A percentile compares a stretch with the other conserved stretches of the same genome.
Evolutionary conservation across 805 yeast genomes (phyloP).

Genomic region (Lachancea meyersii): DNA sequence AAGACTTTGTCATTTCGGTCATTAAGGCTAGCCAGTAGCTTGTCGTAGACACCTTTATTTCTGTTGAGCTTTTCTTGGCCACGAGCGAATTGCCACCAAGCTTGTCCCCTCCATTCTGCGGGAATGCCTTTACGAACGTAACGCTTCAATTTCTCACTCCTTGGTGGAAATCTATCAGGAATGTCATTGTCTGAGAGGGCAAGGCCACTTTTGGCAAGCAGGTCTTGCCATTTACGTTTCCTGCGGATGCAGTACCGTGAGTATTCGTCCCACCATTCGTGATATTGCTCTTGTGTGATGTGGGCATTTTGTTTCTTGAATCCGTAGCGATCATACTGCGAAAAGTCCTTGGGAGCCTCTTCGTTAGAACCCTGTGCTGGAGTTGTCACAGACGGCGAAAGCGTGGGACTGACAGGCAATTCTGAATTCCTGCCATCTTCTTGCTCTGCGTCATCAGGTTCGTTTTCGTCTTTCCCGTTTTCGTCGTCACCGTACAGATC

Average conservation of each 20-base stretch:
- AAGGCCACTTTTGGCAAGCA: slow-evolving; percentile 66
- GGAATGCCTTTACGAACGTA: slow-evolving; percentile 90
- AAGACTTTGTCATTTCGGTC: slow-evolving; percentile 9
- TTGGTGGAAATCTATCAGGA: slow-evolving; percentile 70
- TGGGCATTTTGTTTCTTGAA: slow-evolving; percentile 61
- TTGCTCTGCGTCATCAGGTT: background rate
- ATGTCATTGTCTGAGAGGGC: slow-evolving; percentile 35
- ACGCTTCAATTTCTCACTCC: slow-evolving; percentile 70
- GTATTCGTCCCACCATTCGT: slow-evolving; percentile 71
- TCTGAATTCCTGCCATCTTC: slow-evolving; percentile 3
- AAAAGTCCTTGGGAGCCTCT: background rate
- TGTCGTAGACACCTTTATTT: slow-evolving; percentile 68
- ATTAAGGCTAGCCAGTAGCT: slow-evolving; percentile 38
- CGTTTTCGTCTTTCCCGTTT: slow-evolving; percentile 1
- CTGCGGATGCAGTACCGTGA: slow-evolving; percentile 56
- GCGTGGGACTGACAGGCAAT: background rate
- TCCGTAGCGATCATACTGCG: slow-evolving; percentile 71
- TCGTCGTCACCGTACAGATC: slow-evolving; percentile 9
- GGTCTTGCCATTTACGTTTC: slow-evolving; percentile 66
- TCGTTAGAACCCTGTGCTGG: background rate
- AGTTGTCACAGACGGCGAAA: background rate
- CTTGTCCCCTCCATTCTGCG: slow-evolving; percentile 94
- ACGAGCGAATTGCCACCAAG: slow-evolving; percentile 92
- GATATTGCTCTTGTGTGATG: slow-evolving; percentile 51
- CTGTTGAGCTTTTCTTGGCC: slow-evolving; percentile 69